phyloP scores from a whole-genome alignment of 1,284 basidiomycete species.

The Apiotrichum montevideense region DNA sequence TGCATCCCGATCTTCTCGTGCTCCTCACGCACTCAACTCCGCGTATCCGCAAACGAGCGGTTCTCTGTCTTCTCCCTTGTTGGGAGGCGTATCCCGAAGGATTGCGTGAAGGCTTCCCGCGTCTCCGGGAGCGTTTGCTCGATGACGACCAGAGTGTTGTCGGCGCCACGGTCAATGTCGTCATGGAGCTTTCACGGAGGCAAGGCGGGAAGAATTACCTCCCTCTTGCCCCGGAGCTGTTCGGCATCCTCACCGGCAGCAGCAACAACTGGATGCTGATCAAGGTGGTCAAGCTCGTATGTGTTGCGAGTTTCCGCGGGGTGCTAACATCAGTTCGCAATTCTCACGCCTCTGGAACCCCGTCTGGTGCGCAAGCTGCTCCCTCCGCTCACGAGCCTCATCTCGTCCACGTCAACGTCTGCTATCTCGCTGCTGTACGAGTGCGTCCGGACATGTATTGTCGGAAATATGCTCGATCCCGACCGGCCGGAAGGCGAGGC shows the following conservation, averaged over 20 bases:
- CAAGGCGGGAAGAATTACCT: conserved; percentile 71
- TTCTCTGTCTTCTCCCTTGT: conserved; percentile 73
- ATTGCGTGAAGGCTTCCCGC: conserved; percentile 58
- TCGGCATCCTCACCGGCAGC: conserved; percentile 87
- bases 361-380: conserved; percentile 90
- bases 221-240: conserved; percentile 81
- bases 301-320: conserved; percentile 18
- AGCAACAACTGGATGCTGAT: conserved; percentile 99
- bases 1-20: conserved; percentile 76
- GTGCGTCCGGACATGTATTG: conserved; percentile 96
- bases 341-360: conserved; percentile 82
- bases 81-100: conserved; percentile 74
- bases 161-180: conserved; percentile 83
- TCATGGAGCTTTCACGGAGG: conserved; percentile 81
- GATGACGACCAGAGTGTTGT: conserved; percentile 86
- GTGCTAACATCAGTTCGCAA: conserved; percentile 64
- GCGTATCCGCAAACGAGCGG: conserved; percentile 79
- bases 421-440: conserved; percentile 96
- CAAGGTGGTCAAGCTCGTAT: conserved; percentile 92
- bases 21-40: conserved; percentile 89
- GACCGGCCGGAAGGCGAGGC: conserved; percentile 60
- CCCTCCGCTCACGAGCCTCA: conserved; percentile 86
- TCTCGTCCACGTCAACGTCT: conserved; percentile 71
- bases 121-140: conserved; percentile 76
- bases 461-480: conserved; percentile 89